Conservation (phyloP, 139 green algal species). For the Gonium pectorale region DNA sequence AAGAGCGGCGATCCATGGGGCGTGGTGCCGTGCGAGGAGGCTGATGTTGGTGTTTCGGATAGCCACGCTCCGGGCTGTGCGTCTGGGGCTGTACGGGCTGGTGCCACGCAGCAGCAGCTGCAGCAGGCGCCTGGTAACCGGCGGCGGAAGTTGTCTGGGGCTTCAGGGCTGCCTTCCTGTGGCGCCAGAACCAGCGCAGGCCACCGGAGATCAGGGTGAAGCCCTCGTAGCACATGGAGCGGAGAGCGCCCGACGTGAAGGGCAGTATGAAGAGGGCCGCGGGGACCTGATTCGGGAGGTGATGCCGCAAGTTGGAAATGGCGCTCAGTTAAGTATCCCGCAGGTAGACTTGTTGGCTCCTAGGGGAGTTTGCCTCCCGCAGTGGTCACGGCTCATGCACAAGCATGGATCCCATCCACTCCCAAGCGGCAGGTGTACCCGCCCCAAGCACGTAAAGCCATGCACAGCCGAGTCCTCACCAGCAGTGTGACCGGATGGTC, state of each 20-base stretch:
- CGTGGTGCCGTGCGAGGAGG: no score
- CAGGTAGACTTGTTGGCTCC: no score
- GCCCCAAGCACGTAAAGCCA: no score
- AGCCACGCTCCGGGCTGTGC: no score
- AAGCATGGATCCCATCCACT: no score
- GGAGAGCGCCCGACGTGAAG: conserved; percentile 15
- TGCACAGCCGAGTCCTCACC: background rate
- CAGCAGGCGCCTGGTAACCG: background rate
- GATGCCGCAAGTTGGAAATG: background rate
- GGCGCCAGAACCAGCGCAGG: conserved; percentile 28
- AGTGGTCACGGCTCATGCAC: no score
- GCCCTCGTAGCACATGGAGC: conserved; percentile 2
- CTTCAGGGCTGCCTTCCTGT: background rate
- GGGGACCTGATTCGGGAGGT: background rate
- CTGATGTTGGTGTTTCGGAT: no score
- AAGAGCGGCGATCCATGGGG: no score
- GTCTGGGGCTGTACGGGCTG: no score
- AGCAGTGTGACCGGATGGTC: conserved; percentile 31
- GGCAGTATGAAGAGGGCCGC: conserved; percentile 21
- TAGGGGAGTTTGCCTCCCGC: no score
- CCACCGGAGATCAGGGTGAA: background rate
- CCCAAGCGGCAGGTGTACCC: no score
- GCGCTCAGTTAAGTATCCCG: no score
- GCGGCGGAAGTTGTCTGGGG: background rate
- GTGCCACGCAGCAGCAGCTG: background rate